Conservation (phyloP, 2,329 filamentous ascomycete species). For the Helminthosporium solani region DNA sequence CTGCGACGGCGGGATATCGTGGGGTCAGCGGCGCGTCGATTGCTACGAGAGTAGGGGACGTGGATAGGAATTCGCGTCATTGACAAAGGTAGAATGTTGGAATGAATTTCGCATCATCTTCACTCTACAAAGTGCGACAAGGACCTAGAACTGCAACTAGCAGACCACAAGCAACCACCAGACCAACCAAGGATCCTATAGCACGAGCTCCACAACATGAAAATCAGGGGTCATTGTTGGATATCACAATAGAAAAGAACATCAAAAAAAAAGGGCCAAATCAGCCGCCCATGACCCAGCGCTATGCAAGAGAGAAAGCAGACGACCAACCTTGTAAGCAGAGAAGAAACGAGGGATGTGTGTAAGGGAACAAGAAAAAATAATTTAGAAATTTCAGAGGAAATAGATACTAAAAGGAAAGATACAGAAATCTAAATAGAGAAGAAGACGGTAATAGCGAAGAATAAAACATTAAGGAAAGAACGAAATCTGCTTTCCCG, state of each 20-base stretch:
- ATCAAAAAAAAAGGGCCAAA: not conserved
- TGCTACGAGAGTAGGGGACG: no score
- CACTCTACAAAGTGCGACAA: no score
- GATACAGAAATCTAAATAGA: conserved; percentile 1
- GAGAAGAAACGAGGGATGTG: not conserved
- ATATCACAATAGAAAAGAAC: not conserved
- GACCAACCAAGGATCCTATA: no score
- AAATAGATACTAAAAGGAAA: conserved; percentile 6
- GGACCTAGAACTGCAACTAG: no score
- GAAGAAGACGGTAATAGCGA: not conserved
- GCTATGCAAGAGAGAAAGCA: conserved; percentile 3
- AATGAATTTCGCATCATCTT: no score
- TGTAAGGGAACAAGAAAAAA: conserved; percentile 5
- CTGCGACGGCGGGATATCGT: no score
- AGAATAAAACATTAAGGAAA: not conserved
- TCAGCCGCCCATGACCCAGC: not conserved
- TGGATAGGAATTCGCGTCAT: no score
- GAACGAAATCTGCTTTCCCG: conserved; percentile 12
- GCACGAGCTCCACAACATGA: no score
- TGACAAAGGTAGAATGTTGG: no score
- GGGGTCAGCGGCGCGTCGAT: no score
- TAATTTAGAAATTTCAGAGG: conserved; percentile 3
- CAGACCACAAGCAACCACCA: no score
- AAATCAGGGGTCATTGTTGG: not conserved
- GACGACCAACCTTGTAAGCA: not conserved